phyloP scores from a whole-genome alignment of 1,284 basidiomycete genomes.

The Ustilago bromivora region DNA sequence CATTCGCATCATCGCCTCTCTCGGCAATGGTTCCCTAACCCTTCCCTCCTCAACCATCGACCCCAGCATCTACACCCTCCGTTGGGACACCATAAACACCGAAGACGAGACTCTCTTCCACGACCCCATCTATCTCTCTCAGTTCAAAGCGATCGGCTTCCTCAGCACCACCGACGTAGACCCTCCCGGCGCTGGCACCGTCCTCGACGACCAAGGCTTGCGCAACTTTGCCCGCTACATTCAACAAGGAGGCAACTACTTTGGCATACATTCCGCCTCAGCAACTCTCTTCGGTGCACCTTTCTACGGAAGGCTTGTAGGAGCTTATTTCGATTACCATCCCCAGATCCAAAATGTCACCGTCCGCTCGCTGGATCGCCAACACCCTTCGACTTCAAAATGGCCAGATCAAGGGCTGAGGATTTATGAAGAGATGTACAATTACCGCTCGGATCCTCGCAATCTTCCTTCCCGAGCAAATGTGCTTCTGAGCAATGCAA shows the following conservation, averaged over 20 bases:
- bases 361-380: constrained; percentile 19
- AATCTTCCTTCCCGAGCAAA: constrained; percentile 66
- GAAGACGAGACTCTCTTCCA: constrained; percentile 50
- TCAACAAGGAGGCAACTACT: constrained; percentile 79
- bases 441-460: constrained; percentile 82
- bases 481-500: constrained; percentile 56
- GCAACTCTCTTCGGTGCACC: constrained; percentile 78
- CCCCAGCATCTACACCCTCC: constrained; percentile 16
- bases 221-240: constrained; percentile 77
- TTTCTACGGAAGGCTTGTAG: constrained; percentile 74
- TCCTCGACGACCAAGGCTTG: constrained; percentile 76
- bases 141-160: constrained; percentile 74
- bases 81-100: constrained; percentile 43
- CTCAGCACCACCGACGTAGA: constrained; percentile 78
- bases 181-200: constrained; percentile 69
- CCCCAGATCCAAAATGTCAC: constrained; percentile 75
- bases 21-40: constrained; percentile 75
- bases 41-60: constrained; percentile 71
- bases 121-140: constrained; percentile 37
- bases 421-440: constrained; percentile 74
- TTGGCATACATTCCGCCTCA: constrained; percentile 78
- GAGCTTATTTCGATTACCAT: constrained; percentile 82
- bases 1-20: constrained; percentile 74
- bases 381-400: constrained; percentile 48
- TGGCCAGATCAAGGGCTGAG: constrained; percentile 31